Evolutionary conservation across 306 rosid species (phyloP).

Genomic region (Sindora glabra): DNA sequence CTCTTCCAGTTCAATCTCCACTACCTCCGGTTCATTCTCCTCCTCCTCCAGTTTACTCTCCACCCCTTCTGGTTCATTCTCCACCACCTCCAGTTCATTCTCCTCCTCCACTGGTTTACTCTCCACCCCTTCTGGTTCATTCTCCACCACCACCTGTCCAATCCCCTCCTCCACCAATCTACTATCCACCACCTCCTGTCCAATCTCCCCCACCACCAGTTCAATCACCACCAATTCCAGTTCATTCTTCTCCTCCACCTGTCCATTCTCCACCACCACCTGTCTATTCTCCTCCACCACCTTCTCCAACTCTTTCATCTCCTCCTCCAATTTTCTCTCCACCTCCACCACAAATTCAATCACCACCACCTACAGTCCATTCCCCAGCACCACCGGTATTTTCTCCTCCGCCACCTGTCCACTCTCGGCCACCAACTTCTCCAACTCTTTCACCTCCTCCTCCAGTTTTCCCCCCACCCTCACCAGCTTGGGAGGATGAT

Average conservation of each 20-base stretch:
- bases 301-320: background rate
- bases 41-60: background rate
- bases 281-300: background rate
- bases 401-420: background rate
- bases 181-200: background rate
- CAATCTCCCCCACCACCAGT: constrained; percentile 1
- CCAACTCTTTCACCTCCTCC: background rate
- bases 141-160: background rate
- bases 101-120: background rate
- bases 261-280: background rate
- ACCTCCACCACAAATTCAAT: no score
- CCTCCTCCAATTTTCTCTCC: background rate
- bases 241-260: no score
- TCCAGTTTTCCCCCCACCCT: background rate
- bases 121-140: background rate
- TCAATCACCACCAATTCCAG: background rate
- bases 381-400: background rate
- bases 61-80: background rate
- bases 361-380: background rate
- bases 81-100: background rate
- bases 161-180: background rate
- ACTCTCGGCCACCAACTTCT: constrained; percentile 12
- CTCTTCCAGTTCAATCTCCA: background rate
- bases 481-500: constrained; percentile 2
- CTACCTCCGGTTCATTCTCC: no score